Evolutionary conservation across 1,284 basidiomycete species (phyloP).

Genomic region (Butyriboletus pseudospeciosus): DNA sequence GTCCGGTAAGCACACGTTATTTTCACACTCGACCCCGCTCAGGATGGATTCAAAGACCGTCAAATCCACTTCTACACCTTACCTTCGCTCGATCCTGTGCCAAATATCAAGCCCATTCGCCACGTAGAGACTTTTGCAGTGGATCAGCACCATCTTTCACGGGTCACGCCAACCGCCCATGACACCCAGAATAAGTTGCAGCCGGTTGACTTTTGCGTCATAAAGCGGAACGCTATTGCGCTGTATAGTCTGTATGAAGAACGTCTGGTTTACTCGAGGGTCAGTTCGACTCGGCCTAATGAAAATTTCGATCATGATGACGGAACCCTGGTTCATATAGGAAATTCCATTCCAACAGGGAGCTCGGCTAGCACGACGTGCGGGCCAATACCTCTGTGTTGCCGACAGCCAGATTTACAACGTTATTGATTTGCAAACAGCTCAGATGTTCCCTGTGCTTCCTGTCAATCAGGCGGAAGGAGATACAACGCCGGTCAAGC

Average conservation of each 20-base stretch:
- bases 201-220: conserved; percentile 72
- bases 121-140: conserved; percentile 76
- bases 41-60: conserved; percentile 47
- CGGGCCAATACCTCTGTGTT: conserved; percentile 65
- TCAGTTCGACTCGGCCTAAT: conserved; percentile 12
- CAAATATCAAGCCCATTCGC: conserved; percentile 69
- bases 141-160: conserved; percentile 70
- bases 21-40: not conserved
- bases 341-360: conserved; percentile 75
- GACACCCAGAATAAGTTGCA: conserved; percentile 41
- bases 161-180: conserved; percentile 44
- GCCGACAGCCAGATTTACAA: conserved; percentile 72
- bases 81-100: conserved; percentile 71
- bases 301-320: conserved; percentile 40
- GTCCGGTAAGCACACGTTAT: conserved; percentile 47
- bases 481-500: conserved; percentile 48
- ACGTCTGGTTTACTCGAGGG: conserved; percentile 29
- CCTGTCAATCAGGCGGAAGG: conserved; percentile 68
- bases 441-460: conserved; percentile 65
- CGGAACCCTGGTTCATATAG: conserved; percentile 51
- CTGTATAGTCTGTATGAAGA: conserved; percentile 51
- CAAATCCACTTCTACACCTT: conserved; percentile 77
- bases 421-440: conserved; percentile 69
- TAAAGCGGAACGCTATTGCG: conserved; percentile 66
- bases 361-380: conserved; percentile 60